Evolutionary conservation across 1,284 basidiomycete species (phyloP).

Genomic region (Ceratobasidium papillatum): DNA sequence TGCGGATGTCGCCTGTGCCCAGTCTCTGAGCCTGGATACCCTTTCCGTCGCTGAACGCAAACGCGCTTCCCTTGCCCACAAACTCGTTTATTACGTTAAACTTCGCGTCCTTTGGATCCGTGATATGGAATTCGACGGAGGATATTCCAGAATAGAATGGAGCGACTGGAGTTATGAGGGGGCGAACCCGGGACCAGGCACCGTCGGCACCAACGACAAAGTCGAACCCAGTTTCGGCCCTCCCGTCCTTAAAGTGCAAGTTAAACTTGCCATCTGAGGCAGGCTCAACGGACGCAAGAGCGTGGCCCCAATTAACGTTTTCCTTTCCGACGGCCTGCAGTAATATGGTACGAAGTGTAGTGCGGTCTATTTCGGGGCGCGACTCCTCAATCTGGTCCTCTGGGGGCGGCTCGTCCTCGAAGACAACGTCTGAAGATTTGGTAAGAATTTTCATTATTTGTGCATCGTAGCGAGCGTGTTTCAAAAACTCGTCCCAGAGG

Average conservation of each 20-base stretch:
- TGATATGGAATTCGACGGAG: constrained; percentile 50
- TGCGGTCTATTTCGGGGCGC: constrained; percentile 52
- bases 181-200: constrained; percentile 56
- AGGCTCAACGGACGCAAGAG: constrained; percentile 43
- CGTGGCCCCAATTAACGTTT: constrained; percentile 50
- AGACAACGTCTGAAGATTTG: constrained; percentile 45
- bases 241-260: constrained; percentile 45
- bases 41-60: constrained; percentile 49
- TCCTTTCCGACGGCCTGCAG: constrained; percentile 46
- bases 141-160: constrained; percentile 54
- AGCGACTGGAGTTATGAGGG: constrained; percentile 50
- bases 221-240: constrained; percentile 46
- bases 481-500: constrained; percentile 49
- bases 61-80: constrained; percentile 51
- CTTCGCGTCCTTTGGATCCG: constrained; percentile 43
- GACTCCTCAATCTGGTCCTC: constrained; percentile 40
- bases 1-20: constrained; percentile 50
- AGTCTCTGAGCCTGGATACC: constrained; percentile 53
- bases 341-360: constrained; percentile 49
- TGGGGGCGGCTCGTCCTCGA: constrained; percentile 15
- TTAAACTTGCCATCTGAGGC: constrained; percentile 32
- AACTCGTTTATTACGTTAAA: constrained; percentile 48
- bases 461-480: constrained; percentile 48
- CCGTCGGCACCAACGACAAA: constrained; percentile 61
- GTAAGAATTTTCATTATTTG: constrained; percentile 49